phyloP scores from a whole-genome alignment of 2,329 filamentous ascomycete species.

The Orbilia oligospora region DNA sequence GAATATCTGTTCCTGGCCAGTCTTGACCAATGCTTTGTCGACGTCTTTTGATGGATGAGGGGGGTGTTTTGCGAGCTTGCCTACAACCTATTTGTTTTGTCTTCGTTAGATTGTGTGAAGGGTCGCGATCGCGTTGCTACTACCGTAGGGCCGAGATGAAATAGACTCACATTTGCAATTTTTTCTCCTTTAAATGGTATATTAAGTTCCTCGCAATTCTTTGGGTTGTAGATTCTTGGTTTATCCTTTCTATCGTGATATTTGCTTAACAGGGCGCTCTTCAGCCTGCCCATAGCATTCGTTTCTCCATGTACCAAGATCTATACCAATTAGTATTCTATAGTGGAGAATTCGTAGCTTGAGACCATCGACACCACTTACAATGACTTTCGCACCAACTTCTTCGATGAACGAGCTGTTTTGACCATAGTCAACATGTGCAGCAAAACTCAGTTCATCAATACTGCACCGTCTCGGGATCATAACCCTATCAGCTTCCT shows the following conservation, averaged over 20 bases:
- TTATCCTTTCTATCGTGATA: constrained; percentile 85
- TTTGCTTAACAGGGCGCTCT: constrained; percentile 92
- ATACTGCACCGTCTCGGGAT: constrained; percentile 93
- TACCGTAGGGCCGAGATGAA: background rate
- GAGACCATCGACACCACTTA: constrained; percentile 71
- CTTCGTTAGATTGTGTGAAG: constrained; percentile 5
- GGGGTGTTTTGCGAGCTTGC: constrained; percentile 86
- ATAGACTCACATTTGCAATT: constrained; percentile 76
- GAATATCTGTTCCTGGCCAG: constrained; percentile 75
- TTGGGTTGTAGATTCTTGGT: constrained; percentile 91
- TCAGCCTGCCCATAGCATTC: constrained; percentile 97
- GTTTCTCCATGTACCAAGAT: constrained; percentile 98
- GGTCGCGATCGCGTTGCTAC: background rate
- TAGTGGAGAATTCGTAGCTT: background rate
- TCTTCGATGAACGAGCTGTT: constrained; percentile 98
- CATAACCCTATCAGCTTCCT: constrained; percentile 81
- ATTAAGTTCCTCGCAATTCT: constrained; percentile 93
- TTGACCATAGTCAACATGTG: constrained; percentile 95
- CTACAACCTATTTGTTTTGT: constrained; percentile 76
- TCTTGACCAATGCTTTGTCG: constrained; percentile 66
- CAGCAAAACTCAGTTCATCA: constrained; percentile 94
- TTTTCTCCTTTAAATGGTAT: constrained; percentile 98
- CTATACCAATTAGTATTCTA: constrained; percentile 68
- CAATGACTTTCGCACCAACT: constrained; percentile 89
- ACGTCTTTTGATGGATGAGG: constrained; percentile 68